Conservation (phyloP, 495 filamentous ascomycete species). For the Aspergillus wentii region DNA sequence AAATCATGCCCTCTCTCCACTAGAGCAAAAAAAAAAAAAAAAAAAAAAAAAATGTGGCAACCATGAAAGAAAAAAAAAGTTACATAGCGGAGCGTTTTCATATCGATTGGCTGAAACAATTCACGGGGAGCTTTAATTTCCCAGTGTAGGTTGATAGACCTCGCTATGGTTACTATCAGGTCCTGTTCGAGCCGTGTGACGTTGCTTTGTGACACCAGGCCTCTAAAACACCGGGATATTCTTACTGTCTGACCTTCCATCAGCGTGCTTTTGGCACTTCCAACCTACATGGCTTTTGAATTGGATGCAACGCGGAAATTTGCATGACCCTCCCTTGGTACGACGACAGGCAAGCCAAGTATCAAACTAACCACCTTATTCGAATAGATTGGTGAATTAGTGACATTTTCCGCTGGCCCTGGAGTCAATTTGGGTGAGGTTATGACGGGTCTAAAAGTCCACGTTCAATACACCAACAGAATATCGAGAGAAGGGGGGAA, state of each 20-base stretch:
- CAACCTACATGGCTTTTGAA: constrained; percentile 8
- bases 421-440: constrained; percentile 10
- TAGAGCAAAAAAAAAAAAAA: no score
- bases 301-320: constrained; percentile 14
- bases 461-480: constrained; percentile 1
- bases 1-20: no score
- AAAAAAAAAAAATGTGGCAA: neutral
- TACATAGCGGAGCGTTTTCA: constrained; percentile 4
- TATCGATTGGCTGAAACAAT: constrained; percentile 11
- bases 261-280: constrained; percentile 8
- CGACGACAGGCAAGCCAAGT: constrained; percentile 11
- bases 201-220: constrained; percentile 19
- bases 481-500: neutral
- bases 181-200: constrained; percentile 9
- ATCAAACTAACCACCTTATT: constrained; percentile 10
- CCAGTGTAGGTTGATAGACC: constrained; percentile 8
- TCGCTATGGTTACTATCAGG: constrained; percentile 13
- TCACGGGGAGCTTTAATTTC: constrained; percentile 7
- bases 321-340: constrained; percentile 15
- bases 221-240: constrained; percentile 15
- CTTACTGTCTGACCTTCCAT: constrained; percentile 12
- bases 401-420: constrained; percentile 1
- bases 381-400: constrained; percentile 7
- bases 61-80: neutral
- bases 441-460: constrained; percentile 2